Percentiles rank a stretch among this genome's conserved stretches.
phyloP scores from a whole-genome alignment of 768 basidiomycete genomes.

The Pholiota molesta region DNA sequence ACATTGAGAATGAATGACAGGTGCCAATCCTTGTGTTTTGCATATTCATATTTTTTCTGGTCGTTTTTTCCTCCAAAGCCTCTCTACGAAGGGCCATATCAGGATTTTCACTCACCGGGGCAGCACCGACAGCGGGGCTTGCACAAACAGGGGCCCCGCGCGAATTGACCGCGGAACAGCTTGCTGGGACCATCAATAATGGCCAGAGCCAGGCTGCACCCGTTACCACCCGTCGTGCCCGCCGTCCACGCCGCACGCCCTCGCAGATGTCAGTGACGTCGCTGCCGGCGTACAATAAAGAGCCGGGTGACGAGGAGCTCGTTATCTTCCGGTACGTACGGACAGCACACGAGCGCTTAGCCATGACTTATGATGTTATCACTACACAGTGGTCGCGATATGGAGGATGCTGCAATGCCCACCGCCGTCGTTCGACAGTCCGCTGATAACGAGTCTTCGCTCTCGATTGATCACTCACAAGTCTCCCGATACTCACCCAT shows the following conservation, averaged over 20 bases:
- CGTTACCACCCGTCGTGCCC: conserved; percentile 12
- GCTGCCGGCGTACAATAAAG: conserved; percentile 80
- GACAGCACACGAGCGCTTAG: background rate
- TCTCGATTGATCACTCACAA: conserved; percentile 32
- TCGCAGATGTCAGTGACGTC: conserved; percentile 82
- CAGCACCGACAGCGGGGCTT: conserved; percentile 6
- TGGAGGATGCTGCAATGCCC: conserved; percentile 55
- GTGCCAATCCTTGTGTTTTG: conserved; percentile 33
- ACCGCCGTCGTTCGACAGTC: conserved; percentile 39
- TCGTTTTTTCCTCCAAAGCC: conserved; percentile 24
- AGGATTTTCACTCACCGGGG: conserved; percentile 14
- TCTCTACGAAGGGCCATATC: conserved; percentile 8
- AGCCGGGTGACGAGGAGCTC: conserved; percentile 81
- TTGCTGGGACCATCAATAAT: conserved; percentile 50
- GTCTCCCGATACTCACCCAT: conserved; percentile 38
- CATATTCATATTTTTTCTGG: conserved; percentile 27
- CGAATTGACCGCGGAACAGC: conserved; percentile 59
- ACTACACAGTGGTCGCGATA: conserved; percentile 49
- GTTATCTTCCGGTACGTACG: conserved; percentile 58
- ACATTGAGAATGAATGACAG: conserved; percentile 12
- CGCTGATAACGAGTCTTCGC: conserved; percentile 31
- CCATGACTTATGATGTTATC: background rate
- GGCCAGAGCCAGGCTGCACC: conserved; percentile 24
- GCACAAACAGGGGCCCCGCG: conserved; percentile 11
- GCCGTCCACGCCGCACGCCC: conserved; percentile 57